A percentile compares a stretch with the other conserved stretches of the same genome.
Conservation (phyloP, 768 basidiomycete species). For the Dentipellis sp. region DNA sequence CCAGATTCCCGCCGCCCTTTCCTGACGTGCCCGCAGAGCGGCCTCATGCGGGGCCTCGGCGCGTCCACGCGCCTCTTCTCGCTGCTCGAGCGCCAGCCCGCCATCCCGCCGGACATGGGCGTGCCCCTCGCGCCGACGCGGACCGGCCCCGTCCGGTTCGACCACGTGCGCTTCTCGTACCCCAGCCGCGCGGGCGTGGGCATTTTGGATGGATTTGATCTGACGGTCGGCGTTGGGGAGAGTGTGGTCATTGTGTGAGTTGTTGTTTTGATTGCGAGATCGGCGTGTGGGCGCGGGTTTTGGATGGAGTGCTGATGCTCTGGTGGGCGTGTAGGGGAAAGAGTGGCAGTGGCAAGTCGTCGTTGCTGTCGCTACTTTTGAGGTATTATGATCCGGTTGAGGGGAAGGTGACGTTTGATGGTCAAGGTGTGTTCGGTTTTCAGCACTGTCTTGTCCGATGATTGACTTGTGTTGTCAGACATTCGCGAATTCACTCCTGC, state of each 20-base stretch:
- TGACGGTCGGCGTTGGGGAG: constrained; percentile 76
- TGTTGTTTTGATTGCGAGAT: no score
- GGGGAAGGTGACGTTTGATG: constrained; percentile 79
- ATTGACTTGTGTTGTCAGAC: constrained; percentile 52
- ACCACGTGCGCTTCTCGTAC: constrained; percentile 82
- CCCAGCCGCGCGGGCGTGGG: constrained; percentile 76
- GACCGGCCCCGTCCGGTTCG: constrained; percentile 69
- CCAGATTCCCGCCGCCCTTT: neutral
- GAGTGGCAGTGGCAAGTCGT: constrained; percentile 93
- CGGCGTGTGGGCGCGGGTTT: neutral
- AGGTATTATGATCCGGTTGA: constrained; percentile 85
- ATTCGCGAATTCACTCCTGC: constrained; percentile 78
- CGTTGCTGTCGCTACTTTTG: constrained; percentile 77
- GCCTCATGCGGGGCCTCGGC: constrained; percentile 95
- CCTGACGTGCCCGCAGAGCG: constrained; percentile 40
- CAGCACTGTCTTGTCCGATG: no score
- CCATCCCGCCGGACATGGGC: constrained; percentile 60
- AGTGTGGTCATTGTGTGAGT: constrained; percentile 89
- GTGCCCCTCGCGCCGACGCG: constrained; percentile 41
- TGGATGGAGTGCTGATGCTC: neutral
- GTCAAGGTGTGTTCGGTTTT: constrained; percentile 47
- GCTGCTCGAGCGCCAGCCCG: constrained; percentile 72
- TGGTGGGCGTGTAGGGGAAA: constrained; percentile 49
- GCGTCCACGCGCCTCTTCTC: constrained; percentile 93
- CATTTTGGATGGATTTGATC: constrained; percentile 74